Conservation (phyloP, 768 basidiomycete genomes). For the Daedaleopsis sinensis region DNA sequence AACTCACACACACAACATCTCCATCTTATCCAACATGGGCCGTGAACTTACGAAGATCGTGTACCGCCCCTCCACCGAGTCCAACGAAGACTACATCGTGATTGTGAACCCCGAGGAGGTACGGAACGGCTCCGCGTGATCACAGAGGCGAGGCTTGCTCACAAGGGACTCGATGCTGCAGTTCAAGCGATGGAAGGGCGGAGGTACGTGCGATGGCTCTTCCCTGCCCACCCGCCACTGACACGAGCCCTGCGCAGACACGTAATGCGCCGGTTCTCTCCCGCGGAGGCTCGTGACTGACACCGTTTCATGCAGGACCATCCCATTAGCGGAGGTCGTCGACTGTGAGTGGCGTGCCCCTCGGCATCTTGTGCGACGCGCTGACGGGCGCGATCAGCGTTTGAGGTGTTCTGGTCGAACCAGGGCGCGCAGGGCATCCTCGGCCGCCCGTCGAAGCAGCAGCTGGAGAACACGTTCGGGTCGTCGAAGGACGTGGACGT, state of each 20-base stretch:
- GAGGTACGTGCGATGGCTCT: conserved; percentile 54
- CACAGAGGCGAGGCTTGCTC: neutral
- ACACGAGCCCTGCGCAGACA: conserved; percentile 52
- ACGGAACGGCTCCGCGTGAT: conserved; percentile 20
- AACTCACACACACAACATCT: conserved; percentile 11
- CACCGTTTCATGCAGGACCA: conserved; percentile 46
- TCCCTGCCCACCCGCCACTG: conserved; percentile 19
- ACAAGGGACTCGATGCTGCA: conserved; percentile 28
- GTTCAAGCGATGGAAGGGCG: conserved; percentile 80
- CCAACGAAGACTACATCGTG: conserved; percentile 72
- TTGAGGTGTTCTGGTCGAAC: conserved; percentile 65
- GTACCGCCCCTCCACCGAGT: conserved; percentile 76
- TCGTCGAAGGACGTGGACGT: conserved; percentile 69
- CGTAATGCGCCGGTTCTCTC: conserved; percentile 47
- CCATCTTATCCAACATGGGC: conserved; percentile 33
- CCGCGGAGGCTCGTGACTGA: conserved; percentile 3
- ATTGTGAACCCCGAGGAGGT: conserved; percentile 72
- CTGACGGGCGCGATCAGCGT: conserved; percentile 50
- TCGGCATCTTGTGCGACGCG: neutral
- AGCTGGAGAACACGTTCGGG: conserved; percentile 75
- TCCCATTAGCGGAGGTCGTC: conserved; percentile 76
- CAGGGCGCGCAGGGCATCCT: conserved; percentile 83
- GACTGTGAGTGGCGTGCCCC: conserved; percentile 59
- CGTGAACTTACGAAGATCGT: conserved; percentile 63
- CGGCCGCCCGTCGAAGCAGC: conserved; percentile 77